phyloP scores from a whole-genome alignment of 2,329 filamentous ascomycete genomes.

The Ophiostoma piceae region DNA sequence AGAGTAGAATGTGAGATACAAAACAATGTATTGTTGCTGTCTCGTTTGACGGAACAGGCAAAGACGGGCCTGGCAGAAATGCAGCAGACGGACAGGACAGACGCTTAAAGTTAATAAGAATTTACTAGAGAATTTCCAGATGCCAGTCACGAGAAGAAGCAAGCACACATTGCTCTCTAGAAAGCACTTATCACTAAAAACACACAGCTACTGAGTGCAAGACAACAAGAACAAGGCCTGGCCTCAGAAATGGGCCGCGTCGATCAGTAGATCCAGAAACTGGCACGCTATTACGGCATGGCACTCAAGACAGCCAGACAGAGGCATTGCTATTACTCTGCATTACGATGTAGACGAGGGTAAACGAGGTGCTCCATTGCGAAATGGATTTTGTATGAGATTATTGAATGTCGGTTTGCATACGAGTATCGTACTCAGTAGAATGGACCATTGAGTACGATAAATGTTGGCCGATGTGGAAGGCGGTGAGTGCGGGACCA shows the following conservation, averaged over 20 bases:
- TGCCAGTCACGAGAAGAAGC: background rate
- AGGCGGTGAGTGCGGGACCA: conserved; percentile 13
- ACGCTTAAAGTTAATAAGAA: background rate
- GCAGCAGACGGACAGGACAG: background rate
- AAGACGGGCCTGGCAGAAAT: background rate
- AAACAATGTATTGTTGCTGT: background rate
- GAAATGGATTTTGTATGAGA: background rate
- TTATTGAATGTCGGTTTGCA: background rate
- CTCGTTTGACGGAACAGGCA: background rate
- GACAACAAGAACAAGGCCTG: background rate
- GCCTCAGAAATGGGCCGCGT: background rate
- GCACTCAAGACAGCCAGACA: background rate
- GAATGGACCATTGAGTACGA: background rate
- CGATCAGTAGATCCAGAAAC: background rate
- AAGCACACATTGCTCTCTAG: background rate
- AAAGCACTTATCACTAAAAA: too few relatives aligned
- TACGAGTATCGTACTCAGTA: background rate
- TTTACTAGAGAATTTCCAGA: background rate
- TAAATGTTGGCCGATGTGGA: background rate
- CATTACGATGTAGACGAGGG: background rate
- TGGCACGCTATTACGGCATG: conserved; percentile 1
- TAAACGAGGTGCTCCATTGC: background rate
- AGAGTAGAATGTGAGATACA: too few relatives aligned
- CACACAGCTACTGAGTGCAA: too few relatives aligned
- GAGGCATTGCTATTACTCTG: background rate